Evolutionary conservation across 2,329 filamentous ascomycete genomes (phyloP), one percentile per base, ranked within the genome.

Genomic region (Didymella arachidicola): DNA sequence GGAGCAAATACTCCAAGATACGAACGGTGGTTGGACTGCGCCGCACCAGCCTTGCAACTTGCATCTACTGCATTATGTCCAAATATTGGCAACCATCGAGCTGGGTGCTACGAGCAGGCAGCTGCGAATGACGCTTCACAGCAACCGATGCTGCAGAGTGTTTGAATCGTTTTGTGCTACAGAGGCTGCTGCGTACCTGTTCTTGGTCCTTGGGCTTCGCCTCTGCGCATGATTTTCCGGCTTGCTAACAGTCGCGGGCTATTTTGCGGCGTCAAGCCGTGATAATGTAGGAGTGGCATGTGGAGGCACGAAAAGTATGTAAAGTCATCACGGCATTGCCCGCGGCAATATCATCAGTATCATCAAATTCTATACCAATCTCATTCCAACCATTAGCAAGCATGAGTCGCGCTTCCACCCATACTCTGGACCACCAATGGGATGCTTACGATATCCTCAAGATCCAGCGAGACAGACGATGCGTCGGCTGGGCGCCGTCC

Each of bases 401-500:
- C 14, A 30, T 57, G 18, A 51, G 38, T 25, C 29, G 18, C 12
- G 6, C 10, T 14, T 50, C 30, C 18, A 3, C 29, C 12, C 26
- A 19, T 14, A 52, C 54, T 1, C 4, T 53, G 22, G 19, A 44
- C 7, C 22, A 42, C 38, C 41, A 42, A 7, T 69, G 65, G 65
- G 41, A 57, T n/a, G 51, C 63, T 3, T 4, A 18, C 2, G 38
- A 43, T 16, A 45, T 66, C 2, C 60, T 70, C 3, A 38, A 55
- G n/a, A 44, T 70, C 6, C 43, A 19, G 7, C n/a, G 25, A 2
- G 48, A 63, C 30, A 7, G 45, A 12, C 53, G 51, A 12, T 70
- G 66, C 46, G 22, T 62, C 1, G 64, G 63, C 16, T 55, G 34
- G 38, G 66, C 64, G 3, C 53, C 30, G 1, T 54, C 61, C 2